phyloP scores from a whole-genome alignment of 2,329 filamentous ascomycete species.

The Cordyceps farinosa region DNA sequence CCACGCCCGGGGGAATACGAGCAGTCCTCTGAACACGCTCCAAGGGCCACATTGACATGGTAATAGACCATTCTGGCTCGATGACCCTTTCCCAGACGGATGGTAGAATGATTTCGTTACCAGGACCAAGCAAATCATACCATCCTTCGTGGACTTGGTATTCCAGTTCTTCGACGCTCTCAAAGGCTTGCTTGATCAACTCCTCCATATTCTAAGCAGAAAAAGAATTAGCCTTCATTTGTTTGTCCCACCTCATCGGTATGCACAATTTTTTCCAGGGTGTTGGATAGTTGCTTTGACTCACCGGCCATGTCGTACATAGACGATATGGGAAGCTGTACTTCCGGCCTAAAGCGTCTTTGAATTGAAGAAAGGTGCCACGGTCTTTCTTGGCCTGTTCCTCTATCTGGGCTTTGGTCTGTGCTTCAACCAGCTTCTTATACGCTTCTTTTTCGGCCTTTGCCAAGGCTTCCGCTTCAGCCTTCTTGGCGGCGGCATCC shows the following conservation, averaged over 20 bases:
- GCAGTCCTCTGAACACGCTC: constrained; percentile 28
- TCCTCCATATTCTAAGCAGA: constrained; percentile 72
- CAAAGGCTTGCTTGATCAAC: constrained; percentile 78
- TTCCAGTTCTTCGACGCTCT: constrained; percentile 72
- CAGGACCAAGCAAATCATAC: constrained; percentile 75
- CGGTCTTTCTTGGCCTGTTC: constrained; percentile 47
- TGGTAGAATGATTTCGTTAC: constrained; percentile 78
- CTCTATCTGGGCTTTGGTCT: constrained; percentile 47
- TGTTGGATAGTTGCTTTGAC: constrained; percentile 29
- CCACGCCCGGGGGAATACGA: neutral
- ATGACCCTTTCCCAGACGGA: constrained; percentile 75
- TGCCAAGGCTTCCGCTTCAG: constrained; percentile 35
- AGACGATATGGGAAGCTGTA: constrained; percentile 88
- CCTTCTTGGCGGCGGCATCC: constrained; percentile 26
- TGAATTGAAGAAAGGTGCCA: constrained; percentile 79
- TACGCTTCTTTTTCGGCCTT: constrained; percentile 37
- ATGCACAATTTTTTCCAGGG: neutral
- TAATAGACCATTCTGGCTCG: constrained; percentile 62
- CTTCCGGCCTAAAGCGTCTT: constrained; percentile 85
- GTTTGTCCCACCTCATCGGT: neutral
- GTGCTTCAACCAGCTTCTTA: constrained; percentile 50
- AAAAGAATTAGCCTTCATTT: neutral
- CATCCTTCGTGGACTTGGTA: constrained; percentile 74
- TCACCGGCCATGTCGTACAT: constrained; percentile 78
- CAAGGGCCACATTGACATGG: constrained; percentile 59